Base-by-base conservation (phyloP, 768 basidiomycete species). In the Phallus indusiatus region DNA sequence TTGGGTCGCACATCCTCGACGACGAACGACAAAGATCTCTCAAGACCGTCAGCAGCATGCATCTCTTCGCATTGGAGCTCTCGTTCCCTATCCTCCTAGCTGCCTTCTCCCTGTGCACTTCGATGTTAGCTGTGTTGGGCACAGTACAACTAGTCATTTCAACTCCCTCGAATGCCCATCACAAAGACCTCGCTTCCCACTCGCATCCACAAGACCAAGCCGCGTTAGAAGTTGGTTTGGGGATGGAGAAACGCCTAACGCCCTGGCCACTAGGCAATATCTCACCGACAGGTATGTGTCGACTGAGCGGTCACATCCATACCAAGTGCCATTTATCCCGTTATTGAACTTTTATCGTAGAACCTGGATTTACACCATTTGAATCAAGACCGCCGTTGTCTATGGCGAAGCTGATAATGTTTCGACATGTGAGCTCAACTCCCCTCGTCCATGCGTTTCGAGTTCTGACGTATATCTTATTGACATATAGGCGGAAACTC, bases 351-450 rank as follows among this genome's bases (percentile, higher is more conserved):
- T 8, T 53, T 20, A 51, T 34, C 37, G 18, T n/a, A 59, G 57
- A 53, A 18, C 33, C 57, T 34, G 28, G 49, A 6, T 51, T 59
- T 59, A 35, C 37, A 20, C 50, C 57, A 5, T 42, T 59, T 20
- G 57, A 52, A 21, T 50, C 57, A 35, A 48, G 57, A 14, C 57
- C 57, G 17, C 57, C 57, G n/a, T 35, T 59, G 24, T 59, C 57
- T 17, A 59, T 59, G 57, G 57, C 57, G 5, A 59, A 59, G 37
- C 47, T 59, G 20, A 59, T 59, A 33, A 59, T 59, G 57, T 37
- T 59, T 20, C 57, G 57, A 18, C 57, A 59, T 59, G 57, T 51
- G 20, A n/a, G 57, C 33, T 14, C 42, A 37, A 20, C 34, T 57
- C 8, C 33, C 50, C n/a, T 28, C 56, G 35, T 34, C 17, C 37